Percentiles rank a stretch among this genome's conserved stretches.
These are phyloP conservation scores for Pseudogymnoascus destructans DNA, from an alignment of 2,329 filamentous ascomycete genomes.

Conservation along the genomic window DNA sequence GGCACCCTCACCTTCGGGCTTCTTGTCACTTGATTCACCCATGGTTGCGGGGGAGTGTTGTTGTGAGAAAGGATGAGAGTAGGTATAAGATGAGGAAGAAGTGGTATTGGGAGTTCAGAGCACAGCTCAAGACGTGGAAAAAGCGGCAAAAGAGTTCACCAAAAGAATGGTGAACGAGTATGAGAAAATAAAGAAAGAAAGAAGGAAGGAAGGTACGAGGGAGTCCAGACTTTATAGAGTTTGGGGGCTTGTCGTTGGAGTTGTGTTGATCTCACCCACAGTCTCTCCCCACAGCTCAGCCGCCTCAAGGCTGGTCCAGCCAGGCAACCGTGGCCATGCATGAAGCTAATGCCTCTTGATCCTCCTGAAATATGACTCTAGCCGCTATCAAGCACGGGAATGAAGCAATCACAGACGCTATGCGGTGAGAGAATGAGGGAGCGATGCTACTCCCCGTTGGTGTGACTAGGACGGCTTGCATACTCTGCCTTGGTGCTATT, in stretches of 20 bases:
- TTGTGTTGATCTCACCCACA: neutral
- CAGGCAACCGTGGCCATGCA: constrained; percentile 4
- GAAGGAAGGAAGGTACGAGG: neutral
- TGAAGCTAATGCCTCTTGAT: neutral
- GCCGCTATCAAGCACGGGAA: neutral
- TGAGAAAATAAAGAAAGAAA: neutral
- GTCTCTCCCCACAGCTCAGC: constrained; percentile 3
- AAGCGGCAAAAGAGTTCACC: neutral
- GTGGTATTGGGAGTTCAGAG: neutral
- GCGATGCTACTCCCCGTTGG: neutral
- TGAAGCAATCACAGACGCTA: neutral
- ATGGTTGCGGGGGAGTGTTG: constrained; percentile 7
- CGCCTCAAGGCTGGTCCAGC: constrained; percentile 4
- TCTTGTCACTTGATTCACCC: constrained; percentile 4
- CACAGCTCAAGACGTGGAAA: constrained; percentile 3
- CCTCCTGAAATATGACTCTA: neutral
- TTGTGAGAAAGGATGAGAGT: neutral
- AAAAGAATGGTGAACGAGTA: neutral
- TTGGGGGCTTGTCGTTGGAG: neutral
- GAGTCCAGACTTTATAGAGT: neutral
- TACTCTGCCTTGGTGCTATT: neutral
- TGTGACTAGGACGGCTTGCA: neutral
- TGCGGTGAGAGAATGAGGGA: neutral
- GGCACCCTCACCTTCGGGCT: constrained; percentile 12
- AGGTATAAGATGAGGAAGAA: neutral